phyloP scores from a whole-genome alignment of 1,139 yeast genomes.

The Hyphopichia khmerensis region DNA sequence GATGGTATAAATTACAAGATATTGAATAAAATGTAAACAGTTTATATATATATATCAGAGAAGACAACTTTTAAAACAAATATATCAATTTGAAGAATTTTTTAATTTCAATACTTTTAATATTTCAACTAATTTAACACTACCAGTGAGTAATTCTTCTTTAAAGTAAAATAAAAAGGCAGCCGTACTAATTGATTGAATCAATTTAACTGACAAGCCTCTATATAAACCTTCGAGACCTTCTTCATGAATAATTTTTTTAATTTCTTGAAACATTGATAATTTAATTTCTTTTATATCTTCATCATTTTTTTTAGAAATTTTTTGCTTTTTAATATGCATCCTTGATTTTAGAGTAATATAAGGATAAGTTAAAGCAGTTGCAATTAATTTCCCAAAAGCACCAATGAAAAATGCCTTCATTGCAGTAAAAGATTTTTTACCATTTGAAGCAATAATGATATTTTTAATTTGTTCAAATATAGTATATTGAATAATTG shows the following conservation, averaged over 20 bases:
- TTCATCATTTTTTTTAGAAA: conserved; percentile 17
- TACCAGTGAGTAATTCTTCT: conserved; percentile 69
- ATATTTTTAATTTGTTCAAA: conserved; percentile 81
- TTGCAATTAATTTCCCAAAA: conserved; percentile 82
- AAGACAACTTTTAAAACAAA: too few species aligned
- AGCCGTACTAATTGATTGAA: conserved; percentile 84
- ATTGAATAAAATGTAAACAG: too few species aligned
- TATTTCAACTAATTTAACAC: conserved; percentile 44
- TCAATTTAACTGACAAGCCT: conserved; percentile 75
- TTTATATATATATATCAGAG: not conserved
- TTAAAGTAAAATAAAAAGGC: conserved; percentile 90
- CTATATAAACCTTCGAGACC: conserved; percentile 78
- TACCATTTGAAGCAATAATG: conserved; percentile 54
- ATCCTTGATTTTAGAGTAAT: conserved; percentile 86
- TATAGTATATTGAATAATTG: conserved; percentile 87
- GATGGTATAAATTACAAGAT: too few species aligned
- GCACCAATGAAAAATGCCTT: conserved; percentile 90
- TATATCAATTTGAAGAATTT: conserved; percentile 11
- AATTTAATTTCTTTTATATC: conserved; percentile 21
- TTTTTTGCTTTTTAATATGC: conserved; percentile 61
- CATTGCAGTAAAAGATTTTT: conserved; percentile 47
- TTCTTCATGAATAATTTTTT: conserved; percentile 60
- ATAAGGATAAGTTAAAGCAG: conserved; percentile 85
- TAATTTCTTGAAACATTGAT: conserved; percentile 45
- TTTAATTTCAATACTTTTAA: conserved; percentile 29